Evolutionary conservation across 768 basidiomycete species (phyloP), one percentile per base, ranked within the genome.

Genomic region (Mycena indigotica): DNA sequence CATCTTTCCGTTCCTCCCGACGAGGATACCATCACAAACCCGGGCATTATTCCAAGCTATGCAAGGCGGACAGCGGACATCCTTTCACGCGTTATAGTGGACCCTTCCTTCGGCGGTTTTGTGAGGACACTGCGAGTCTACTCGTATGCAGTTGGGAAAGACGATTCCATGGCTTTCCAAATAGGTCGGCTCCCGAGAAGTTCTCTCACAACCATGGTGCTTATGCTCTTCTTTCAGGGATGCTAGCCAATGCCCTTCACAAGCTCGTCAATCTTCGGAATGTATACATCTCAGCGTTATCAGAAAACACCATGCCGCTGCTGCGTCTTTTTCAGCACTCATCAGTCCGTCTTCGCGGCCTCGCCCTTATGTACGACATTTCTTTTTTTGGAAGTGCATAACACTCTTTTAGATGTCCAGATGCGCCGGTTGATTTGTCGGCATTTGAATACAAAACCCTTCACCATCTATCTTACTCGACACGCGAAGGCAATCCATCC

Each of bases 11-110:
- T 67, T 35, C 64, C 73, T 3, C 65, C 69, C 5, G 65, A 65
- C 46, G 67, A 72, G 25, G 71, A 69, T 28, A 69, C 70, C 28
- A 57, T 15, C 23, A 39, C 58, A 63, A 57, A 32, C 39, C 56
- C 29, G 52, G 58, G 71, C 64, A 30, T 50, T 28, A 46, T 39
- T 35, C 38, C 53, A 24, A 25, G 25, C 1, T 66, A 85, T 67
- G 82, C 83, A 0, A 85, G 84, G 58, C 81, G 86, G 17, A 88
- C 81, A 58, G 88, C 87, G 3, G 88, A 89, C 61, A 86, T 90
- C 54, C 75, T 91, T 32, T 86, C 85, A 0, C 76, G 84, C 29
- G 80, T 89, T 55, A 84, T 89, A 46, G 76, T 82, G 15, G 86
- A 89, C 64, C 65, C 77, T 0, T 66, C 74, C 3, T 89, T 89